Conservation (phyloP, 805 yeast species). For the Kuraishia borneana region DNA sequence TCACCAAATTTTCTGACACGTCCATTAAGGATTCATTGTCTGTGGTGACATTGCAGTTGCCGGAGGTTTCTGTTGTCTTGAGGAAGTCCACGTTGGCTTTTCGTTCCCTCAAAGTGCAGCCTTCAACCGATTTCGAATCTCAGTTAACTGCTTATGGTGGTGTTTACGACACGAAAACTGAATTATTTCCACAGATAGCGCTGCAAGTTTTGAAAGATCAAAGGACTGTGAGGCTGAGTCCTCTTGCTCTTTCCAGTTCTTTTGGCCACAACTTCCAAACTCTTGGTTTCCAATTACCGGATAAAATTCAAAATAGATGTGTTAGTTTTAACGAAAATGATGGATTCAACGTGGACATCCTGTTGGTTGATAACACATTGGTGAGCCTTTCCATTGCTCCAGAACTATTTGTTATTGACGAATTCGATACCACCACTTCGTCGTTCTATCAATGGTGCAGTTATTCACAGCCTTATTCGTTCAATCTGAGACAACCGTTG, state of each 20-base stretch:
- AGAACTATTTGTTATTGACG: slow-evolving; percentile 26
- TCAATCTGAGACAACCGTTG: slow-evolving; percentile 46
- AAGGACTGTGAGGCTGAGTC: slow-evolving; percentile 24
- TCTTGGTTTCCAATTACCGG: slow-evolving; percentile 28
- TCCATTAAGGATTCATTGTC: background rate
- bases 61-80: background rate
- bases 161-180: slow-evolving; percentile 7
- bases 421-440: slow-evolving; percentile 3
- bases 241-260: slow-evolving; percentile 24
- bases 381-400: slow-evolving; percentile 35
- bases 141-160: slow-evolving; percentile 9
- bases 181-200: slow-evolving; percentile 17
- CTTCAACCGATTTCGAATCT: slow-evolving; percentile 3
- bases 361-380: slow-evolving; percentile 38
- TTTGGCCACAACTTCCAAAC: slow-evolving; percentile 23
- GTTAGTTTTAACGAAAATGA: slow-evolving; percentile 21
- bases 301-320: slow-evolving; percentile 22
- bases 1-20: background rate
- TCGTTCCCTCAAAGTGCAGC: background rate
- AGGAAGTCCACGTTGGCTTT: background rate
- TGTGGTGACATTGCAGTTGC: background rate
- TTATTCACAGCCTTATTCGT: slow-evolving; percentile 57
- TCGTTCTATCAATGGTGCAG: slow-evolving; percentile 49
- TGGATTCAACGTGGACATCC: slow-evolving; percentile 28
- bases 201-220: slow-evolving; percentile 21